phyloP scores from a whole-genome alignment of 1,284 basidiomycete species.

The Athelia psychrophila region DNA sequence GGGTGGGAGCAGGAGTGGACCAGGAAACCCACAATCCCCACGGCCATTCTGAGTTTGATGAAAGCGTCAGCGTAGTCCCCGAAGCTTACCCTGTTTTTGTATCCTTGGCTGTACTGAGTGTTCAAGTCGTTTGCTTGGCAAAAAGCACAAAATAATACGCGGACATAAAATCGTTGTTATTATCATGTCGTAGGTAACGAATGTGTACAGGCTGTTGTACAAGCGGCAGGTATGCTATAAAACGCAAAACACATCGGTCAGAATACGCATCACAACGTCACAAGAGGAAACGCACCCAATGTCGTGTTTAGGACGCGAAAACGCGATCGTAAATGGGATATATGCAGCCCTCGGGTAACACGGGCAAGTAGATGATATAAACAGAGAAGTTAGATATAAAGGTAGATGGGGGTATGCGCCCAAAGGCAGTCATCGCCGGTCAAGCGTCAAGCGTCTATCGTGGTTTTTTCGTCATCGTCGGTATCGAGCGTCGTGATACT shows the following conservation, averaged over 20 bases:
- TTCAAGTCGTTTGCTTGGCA: no score
- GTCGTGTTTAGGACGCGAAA: not conserved
- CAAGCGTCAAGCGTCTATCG: not conserved
- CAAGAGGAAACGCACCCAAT: no score
- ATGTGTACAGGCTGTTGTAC: no score
- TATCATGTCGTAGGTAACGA: no score
- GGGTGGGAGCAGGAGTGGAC: conserved; percentile 56
- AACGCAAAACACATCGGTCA: no score
- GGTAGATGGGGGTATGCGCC: not conserved
- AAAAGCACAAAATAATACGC: no score
- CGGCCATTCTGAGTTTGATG: conserved; percentile 35
- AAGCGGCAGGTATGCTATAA: no score
- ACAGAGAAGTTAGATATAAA: not conserved
- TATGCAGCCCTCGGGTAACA: not conserved
- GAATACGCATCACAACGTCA: no score
- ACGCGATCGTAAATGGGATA: not conserved
- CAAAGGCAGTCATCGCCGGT: not conserved
- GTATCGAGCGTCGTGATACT: not conserved
- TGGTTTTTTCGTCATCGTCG: not conserved
- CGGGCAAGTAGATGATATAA: not conserved
- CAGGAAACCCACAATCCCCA: conserved; percentile 46
- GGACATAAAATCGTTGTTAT: no score
- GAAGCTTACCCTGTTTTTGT: no score
- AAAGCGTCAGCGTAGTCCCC: not conserved
- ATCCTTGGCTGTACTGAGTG: no score